These are phyloP conservation scores for Megacollybia marginata DNA, from an alignment of 768 basidiomycete genomes.

Conservation along the genomic window DNA sequence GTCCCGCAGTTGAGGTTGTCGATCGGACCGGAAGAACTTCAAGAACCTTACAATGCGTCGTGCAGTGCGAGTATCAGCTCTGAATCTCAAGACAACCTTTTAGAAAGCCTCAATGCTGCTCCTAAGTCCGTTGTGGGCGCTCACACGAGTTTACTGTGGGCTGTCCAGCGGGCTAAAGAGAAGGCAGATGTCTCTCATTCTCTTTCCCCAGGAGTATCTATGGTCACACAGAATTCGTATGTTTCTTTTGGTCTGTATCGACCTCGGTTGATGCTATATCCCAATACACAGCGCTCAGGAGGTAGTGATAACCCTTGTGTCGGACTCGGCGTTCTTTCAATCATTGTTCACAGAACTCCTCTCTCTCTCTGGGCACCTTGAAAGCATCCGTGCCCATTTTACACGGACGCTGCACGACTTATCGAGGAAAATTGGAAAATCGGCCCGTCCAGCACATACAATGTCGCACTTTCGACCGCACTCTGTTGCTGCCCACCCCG, in stretches of 20 bases:
- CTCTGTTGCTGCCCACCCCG: constrained; percentile 33
- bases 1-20: constrained; percentile 55
- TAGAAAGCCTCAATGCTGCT: too few species aligned
- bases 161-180: too few species aligned
- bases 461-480: constrained; percentile 37
- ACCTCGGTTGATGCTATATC: too few species aligned
- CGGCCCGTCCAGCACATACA: constrained; percentile 37
- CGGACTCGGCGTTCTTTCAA: constrained; percentile 76
- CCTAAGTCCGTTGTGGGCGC: too few species aligned
- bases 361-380: constrained; percentile 43
- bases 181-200: too few species aligned
- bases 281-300: constrained; percentile 29
- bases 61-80: too few species aligned
- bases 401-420: constrained; percentile 29
- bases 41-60: too few species aligned
- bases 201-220: too few species aligned
- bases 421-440: constrained; percentile 29
- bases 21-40: constrained; percentile 10
- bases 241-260: too few species aligned
- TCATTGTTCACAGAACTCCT: constrained; percentile 58
- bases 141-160: too few species aligned
- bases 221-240: too few species aligned
- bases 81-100: too few species aligned
- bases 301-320: constrained; percentile 70
- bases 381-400: constrained; percentile 44